Conservation (phyloP, 257 asterid species). For the Hygrophila difformis region DNA sequence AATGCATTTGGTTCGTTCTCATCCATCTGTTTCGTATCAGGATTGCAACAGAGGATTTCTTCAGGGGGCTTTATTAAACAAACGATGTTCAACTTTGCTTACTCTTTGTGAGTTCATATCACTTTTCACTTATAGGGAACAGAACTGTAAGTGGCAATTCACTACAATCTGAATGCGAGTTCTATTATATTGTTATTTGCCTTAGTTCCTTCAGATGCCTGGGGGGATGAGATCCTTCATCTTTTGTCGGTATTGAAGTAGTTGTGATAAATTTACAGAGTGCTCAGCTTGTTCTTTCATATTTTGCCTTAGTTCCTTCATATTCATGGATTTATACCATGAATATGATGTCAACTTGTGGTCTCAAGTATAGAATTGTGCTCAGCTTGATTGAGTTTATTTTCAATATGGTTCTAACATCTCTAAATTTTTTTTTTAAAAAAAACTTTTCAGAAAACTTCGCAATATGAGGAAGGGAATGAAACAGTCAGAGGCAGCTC, state of each 20-base stretch:
- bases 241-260: no score
- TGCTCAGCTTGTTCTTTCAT: no score
- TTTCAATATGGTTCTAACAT: no score
- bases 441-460: conserved; percentile 42
- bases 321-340: no score
- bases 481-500: conserved; percentile 64
- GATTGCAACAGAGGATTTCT: conserved; percentile 80
- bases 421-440: no score
- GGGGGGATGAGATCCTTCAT: no score
- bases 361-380: no score
- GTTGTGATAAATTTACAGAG: no score
- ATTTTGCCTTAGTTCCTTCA: no score
- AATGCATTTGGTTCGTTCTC: conserved; percentile 6
- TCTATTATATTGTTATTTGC: neutral
- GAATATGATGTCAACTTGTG: neutral
- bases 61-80: conserved; percentile 72
- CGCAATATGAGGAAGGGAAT: conserved; percentile 61
- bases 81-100: conserved; percentile 70
- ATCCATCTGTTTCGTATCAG: conserved; percentile 28
- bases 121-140: conserved; percentile 11
- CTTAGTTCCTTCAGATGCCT: no score
- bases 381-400: no score
- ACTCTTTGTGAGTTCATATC: conserved; percentile 56
- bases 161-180: neutral
- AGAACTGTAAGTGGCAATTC: neutral